Base-by-base conservation (phyloP, 1,284 basidiomycete species). In the Schizophyllum amplum region DNA sequence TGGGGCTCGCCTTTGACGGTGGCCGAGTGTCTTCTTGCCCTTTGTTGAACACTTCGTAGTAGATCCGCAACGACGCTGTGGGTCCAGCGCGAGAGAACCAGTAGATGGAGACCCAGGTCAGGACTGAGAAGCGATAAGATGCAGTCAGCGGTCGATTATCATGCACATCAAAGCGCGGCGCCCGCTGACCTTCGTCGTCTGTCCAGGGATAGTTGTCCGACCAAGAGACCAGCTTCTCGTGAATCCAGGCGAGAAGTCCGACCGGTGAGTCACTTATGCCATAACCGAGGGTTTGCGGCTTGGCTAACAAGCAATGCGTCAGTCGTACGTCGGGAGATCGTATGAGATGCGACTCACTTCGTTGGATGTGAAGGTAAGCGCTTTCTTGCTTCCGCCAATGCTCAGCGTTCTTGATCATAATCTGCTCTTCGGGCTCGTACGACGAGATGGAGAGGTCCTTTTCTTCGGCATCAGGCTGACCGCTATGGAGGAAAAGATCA, bases 181-280 rank as follows among this genome's bases (percentile, higher is more conserved):
- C 9, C 55, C 57, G 47, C 52, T 51, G 33, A 78, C 75, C 69
- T 66, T 76, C 74, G 24, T 81, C 80, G 55, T 81, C 77, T 24
- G 71, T 68, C 80, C 80, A 82, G 1, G 68, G 67, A 59, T 81
- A 82, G 1, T 62, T 60, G 26, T 80, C 77, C 0, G 75, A 71
- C 78, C 79, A 82, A 11, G 68, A 61, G 17, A 73, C 67, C 11
- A 81, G 61, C 63, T 83, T 82, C 62, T 83, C 81, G 54, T 80
- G 79, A 47, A 83, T 77, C 79, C 81, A 84, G 2, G 79, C 78
- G 4, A 83, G 70, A 48, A 83, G 66, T 1, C 79, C 81, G 4
- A 75, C 71, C 1, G 82, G 82, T 4, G 80, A 81, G 62, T 83
- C 81, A 1, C 73, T 67, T 13, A 82, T 67, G 7, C 69, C 67